phyloP scores from a whole-genome alignment of 176 grass and related monocot genomes.

The Hsuehochloa calcarea region DNA sequence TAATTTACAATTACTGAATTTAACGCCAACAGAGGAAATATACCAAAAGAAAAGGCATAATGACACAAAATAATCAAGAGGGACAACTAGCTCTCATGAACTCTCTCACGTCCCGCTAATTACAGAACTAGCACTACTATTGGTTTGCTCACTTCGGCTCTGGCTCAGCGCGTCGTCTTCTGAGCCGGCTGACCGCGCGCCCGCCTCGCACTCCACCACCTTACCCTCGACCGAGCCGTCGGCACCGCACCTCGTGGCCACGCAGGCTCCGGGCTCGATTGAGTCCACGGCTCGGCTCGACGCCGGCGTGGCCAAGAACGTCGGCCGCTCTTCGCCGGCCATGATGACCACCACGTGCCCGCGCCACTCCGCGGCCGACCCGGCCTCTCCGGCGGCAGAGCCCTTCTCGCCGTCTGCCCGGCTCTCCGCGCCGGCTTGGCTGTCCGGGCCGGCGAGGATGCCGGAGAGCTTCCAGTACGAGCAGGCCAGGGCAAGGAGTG shows the following conservation, averaged over 20 bases:
- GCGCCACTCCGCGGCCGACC: not conserved
- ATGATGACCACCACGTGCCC: conserved; percentile 72
- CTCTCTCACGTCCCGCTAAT: not conserved
- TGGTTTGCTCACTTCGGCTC: conserved; percentile 17
- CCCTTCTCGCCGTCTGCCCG: conserved; percentile 10
- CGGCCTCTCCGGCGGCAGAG: not conserved
- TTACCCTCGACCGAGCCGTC: conserved; percentile 6
- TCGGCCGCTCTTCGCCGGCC: conserved; percentile 67
- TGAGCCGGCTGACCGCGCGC: not conserved
- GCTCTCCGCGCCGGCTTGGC: not conserved
- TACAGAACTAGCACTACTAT: not conserved
- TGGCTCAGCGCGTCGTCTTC: not conserved
- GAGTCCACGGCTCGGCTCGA: not conserved
- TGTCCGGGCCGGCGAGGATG: conserved; percentile 18
- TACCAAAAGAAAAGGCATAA: not conserved
- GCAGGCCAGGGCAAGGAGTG: conserved; percentile 81
- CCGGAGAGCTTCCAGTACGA: conserved; percentile 87
- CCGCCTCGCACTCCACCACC: conserved; percentile 18
- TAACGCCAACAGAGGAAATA: not conserved
- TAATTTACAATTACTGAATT: not conserved
- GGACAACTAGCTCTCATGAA: not conserved
- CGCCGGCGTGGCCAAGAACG: conserved; percentile 52
- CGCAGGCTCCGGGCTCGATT: not conserved
- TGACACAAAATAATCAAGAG: not conserved
- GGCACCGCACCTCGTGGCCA: not conserved